These are phyloP conservation scores for Amphirosellinia nigrospora DNA, from an alignment of 495 filamentous ascomycete species.

Conservation along the genomic window DNA sequence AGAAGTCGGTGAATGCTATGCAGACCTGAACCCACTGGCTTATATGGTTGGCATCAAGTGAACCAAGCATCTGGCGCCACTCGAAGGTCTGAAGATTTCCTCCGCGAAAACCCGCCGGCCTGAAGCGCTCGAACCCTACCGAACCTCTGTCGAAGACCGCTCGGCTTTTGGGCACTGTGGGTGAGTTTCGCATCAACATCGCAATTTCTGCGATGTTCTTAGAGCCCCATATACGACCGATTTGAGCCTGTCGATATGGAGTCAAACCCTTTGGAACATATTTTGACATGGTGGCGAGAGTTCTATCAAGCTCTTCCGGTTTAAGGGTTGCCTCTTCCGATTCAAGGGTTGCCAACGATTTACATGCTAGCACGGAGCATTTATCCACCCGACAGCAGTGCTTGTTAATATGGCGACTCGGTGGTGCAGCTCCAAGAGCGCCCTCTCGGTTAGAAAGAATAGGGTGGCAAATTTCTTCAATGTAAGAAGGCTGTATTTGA, in stretches of 20 bases:
- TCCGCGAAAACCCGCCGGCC: constrained; percentile 26
- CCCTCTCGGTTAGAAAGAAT: constrained; percentile 26
- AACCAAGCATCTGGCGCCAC: constrained; percentile 36
- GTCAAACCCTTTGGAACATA: constrained; percentile 2
- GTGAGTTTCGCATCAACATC: constrained; percentile 14
- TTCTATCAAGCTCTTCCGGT: background rate
- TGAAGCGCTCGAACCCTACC: constrained; percentile 28
- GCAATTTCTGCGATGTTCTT: constrained; percentile 25
- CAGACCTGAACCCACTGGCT: constrained; percentile 31
- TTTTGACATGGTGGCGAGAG: background rate
- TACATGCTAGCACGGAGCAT: background rate
- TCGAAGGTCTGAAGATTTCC: constrained; percentile 37
- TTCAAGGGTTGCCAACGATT: background rate
- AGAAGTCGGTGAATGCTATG: constrained; percentile 30
- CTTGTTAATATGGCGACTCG: constrained; percentile 20
- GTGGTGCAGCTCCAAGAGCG: constrained; percentile 30
- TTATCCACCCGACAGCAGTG: background rate
- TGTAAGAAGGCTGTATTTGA: constrained; percentile 28
- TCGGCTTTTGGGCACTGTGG: background rate
- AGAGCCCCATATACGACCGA: constrained; percentile 31
- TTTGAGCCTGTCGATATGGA: background rate
- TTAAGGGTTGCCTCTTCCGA: background rate
- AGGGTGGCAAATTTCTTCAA: constrained; percentile 31
- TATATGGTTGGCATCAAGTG: constrained; percentile 31
- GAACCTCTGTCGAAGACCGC: constrained; percentile 10